Conservation (phyloP, 2,329 filamentous ascomycete genomes). For the Capronia coronata region DNA sequence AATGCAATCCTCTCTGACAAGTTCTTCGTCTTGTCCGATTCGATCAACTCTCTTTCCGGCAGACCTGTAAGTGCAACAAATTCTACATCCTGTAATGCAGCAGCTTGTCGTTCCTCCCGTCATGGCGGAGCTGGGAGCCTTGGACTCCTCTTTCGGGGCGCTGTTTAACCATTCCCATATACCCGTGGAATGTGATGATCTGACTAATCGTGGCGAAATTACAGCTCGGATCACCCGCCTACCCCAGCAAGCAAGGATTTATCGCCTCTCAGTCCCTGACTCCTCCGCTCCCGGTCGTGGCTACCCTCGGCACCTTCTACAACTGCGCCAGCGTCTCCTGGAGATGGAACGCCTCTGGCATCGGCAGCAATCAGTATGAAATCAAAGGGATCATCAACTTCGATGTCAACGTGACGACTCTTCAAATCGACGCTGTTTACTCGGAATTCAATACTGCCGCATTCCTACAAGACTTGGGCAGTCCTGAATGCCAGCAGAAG, state of each 20-base stretch:
- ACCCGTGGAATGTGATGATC: not conserved
- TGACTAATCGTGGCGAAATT: not conserved
- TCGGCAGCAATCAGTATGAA: slow-evolving; percentile 11
- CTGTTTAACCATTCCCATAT: not conserved
- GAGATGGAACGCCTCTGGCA: slow-evolving; percentile 21
- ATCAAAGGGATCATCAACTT: slow-evolving; percentile 21
- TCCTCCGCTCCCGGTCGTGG: slow-evolving; percentile 15
- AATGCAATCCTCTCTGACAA: slow-evolving; percentile 18
- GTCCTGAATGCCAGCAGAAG: slow-evolving; percentile 11
- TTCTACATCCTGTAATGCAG: not conserved
- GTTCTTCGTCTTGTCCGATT: slow-evolving; percentile 21
- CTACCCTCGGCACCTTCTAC: slow-evolving; percentile 19
- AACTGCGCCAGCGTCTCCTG: slow-evolving; percentile 24
- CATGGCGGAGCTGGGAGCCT: too few relatives aligned
- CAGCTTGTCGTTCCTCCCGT: not conserved
- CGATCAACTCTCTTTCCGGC: slow-evolving; percentile 20
- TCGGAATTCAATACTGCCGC: slow-evolving; percentile 26
- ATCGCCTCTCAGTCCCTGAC: slow-evolving; percentile 15
- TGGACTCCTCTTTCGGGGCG: too few relatives aligned
- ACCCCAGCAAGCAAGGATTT: slow-evolving; percentile 23
- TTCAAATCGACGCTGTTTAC: slow-evolving; percentile 23
- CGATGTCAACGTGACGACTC: slow-evolving; percentile 9
- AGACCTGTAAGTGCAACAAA: slow-evolving; percentile 16
- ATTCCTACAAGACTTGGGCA: slow-evolving; percentile 10
- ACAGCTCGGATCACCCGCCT: slow-evolving; percentile 16